Base-by-base conservation (phyloP, 169 alveolate genomes). In the Plasmodium knowlesi region DNA sequence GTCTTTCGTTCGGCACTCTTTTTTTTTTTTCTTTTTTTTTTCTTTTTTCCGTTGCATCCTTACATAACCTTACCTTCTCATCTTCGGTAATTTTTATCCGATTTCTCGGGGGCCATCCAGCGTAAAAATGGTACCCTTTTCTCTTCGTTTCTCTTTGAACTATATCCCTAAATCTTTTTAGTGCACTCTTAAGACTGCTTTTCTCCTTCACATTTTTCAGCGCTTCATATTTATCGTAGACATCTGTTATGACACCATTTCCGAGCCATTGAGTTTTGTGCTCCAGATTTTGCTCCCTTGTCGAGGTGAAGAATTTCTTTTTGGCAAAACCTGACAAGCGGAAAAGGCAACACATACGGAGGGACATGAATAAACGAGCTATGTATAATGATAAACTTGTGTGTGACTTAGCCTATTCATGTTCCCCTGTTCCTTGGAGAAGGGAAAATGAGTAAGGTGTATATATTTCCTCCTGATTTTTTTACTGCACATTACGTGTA, bases 61-160 rank as follows among this genome's bases (percentile, higher is more conserved):
- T 3, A 53, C 34, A 25, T 22, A 37, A 67, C 37, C 76, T 61
- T 89, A 91, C 95, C 84, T 91, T 82, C 76, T 91, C 95, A 43
- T 91, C 95, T 14, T 91, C 81, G 46, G 92, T 82, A 32, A 91
- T 54, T 82, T 81, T 91, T 76, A 91, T 91, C 46, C 95, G 34
- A 57, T 91, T 50, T 91, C 41, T 71, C 37, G 95, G 95, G 37
- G 95, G 95, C 95, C 95, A 91, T 41, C 95, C 95, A 22, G 37
- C 28, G 78, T 91, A 91, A 30, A 82, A 91, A 91, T 91, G 82
- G 39, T 91, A 91, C 14, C 83, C 95, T 71, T 91, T 91, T 34
- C 81, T 78, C 74, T 46, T 46, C 16, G 95, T 91, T 91, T 91
- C 92, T 25, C 39, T 91, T 81, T 91, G 72, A 57, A 91, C 95